Evolutionary conservation across 108 stramenopile genomes (phyloP).

Genomic region (Conticribra weissflogii): DNA sequence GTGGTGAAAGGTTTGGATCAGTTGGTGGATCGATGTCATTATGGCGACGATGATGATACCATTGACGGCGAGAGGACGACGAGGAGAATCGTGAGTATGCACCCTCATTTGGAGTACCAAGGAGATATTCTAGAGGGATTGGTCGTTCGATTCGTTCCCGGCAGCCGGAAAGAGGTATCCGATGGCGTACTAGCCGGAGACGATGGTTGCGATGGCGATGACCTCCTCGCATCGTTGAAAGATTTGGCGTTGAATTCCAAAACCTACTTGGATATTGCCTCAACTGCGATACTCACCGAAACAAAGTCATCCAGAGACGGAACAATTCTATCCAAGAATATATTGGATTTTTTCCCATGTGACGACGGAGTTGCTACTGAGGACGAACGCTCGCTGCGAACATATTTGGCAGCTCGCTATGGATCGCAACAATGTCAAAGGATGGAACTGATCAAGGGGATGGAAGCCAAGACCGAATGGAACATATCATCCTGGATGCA

Average conservation of each 20-base stretch:
- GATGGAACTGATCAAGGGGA: background rate
- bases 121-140: constrained; percentile 84
- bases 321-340: background rate
- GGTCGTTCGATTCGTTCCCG: constrained; percentile 76
- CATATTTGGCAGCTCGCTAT: constrained; percentile 4
- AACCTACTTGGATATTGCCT: constrained; percentile 2
- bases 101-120: constrained; percentile 74
- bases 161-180: background rate
- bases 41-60: background rate
- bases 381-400: background rate
- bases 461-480: constrained; percentile 6
- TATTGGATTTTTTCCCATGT: constrained; percentile 6
- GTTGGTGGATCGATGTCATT: constrained; percentile 13
- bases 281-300: background rate
- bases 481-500: constrained; percentile 7
- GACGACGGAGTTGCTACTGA: background rate
- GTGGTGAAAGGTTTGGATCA: constrained; percentile 52
- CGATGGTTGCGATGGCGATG: background rate
- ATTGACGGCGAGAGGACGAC: background rate
- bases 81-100: constrained; percentile 46
- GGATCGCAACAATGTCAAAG: background rate
- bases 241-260: constrained; percentile 22
- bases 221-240: constrained; percentile 24
- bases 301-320: background rate
- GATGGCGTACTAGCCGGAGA: background rate